Evolutionary conservation across 305 asterid genomes (phyloP).

Genomic region (Fraxinus angustifolia): DNA sequence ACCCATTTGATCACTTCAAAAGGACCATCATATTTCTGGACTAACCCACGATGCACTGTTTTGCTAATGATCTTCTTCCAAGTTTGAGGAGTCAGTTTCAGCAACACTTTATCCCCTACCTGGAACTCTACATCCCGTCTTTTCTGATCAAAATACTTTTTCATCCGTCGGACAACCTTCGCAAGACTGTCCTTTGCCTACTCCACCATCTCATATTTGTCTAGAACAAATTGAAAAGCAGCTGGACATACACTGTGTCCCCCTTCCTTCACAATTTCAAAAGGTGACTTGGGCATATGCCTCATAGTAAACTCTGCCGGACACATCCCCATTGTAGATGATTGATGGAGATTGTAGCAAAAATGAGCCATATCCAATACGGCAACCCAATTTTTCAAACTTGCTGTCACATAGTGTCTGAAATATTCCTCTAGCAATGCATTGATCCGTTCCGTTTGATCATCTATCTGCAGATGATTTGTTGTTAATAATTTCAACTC

Average conservation of each 20-base stretch:
- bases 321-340: neutral
- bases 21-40: neutral
- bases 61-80: neutral
- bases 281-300: neutral
- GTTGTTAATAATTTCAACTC: neutral
- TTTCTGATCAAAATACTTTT: neutral
- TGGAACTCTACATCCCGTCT: neutral
- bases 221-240: neutral
- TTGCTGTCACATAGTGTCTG: too few species aligned
- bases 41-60: neutral
- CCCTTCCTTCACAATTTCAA: neutral
- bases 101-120: neutral
- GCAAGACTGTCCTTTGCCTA: neutral
- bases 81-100: neutral
- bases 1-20: neutral
- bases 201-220: too few species aligned
- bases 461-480: too few species aligned
- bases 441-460: too few species aligned
- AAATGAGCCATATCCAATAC: neutral
- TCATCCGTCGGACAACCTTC: neutral
- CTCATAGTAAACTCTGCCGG: neutral
- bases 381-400: too few species aligned
- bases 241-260: neutral
- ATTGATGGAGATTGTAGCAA: neutral
- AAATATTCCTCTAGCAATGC: too few species aligned